Conservation (phyloP, 2,329 filamentous ascomycete genomes). For the Claviceps digitariae region DNA sequence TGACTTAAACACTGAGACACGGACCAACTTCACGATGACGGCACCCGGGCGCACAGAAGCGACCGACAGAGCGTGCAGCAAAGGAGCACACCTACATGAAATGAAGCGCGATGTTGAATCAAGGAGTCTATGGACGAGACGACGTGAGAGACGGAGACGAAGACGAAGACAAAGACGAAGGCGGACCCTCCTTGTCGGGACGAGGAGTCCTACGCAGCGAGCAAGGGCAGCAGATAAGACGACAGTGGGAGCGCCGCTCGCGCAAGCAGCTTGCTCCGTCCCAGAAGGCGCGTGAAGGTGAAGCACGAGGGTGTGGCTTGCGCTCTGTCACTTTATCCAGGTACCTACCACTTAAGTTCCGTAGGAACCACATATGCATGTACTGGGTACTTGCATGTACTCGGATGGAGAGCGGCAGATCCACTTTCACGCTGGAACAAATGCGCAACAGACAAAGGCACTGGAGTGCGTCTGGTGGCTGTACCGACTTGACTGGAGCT, state of each 20-base stretch:
- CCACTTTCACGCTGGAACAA: too few species aligned
- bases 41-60: background rate
- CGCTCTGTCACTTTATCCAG: background rate
- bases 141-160: background rate
- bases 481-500: too few species aligned
- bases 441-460: too few species aligned
- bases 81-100: background rate
- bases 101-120: background rate
- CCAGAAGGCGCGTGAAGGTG: background rate
- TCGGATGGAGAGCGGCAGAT: too few species aligned
- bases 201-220: background rate
- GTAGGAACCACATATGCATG: too few species aligned
- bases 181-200: background rate
- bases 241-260: background rate
- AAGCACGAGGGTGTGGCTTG: background rate
- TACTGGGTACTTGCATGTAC: too few species aligned
- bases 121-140: background rate
- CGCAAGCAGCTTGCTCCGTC: background rate
- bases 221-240: background rate
- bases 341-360: too few species aligned
- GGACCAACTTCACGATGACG: background rate
- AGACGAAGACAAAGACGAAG: background rate
- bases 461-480: too few species aligned
- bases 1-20: conserved; percentile 8
- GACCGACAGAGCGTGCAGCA: background rate